Evolutionary conservation across 257 asterid species (phyloP), one percentile per base, ranked within the genome.

Genomic region (Plantago ovata): DNA sequence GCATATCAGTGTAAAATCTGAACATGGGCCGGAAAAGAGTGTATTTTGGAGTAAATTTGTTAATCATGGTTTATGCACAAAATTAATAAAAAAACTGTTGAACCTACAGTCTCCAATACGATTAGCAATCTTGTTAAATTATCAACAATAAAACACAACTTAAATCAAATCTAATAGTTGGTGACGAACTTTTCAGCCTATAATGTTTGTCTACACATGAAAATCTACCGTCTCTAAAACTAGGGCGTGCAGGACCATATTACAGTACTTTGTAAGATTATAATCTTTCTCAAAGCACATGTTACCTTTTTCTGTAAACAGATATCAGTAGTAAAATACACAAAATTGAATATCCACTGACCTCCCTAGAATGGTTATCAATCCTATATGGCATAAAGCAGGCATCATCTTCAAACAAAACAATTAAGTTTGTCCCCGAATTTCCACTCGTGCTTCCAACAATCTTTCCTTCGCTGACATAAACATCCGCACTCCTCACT

Each of bases 361-460:
- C 98, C 98, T 92, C 98, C 80, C 83, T 89, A 10, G 98, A 83
- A 60, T 88, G 82, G 75, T 92, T 92, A 77, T 92, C 96, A 58
- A 92, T 86, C 76, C 98, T 80, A 79, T 92, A 88, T 38, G 98
- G 98, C 96, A 92, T 88, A 76, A 92, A 92, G 45, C 96, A 96
- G 46, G 96, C 81, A 75, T 85, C 89, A 70, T 92, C 98, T 52
- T 80, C 85, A n/a, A 94, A 81, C 75, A 92, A 67, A 68, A 92
- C 86, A 74, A 92, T 82, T 77, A 92, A 78, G 78, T 79, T 82
- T 68, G 96, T 92, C 65, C 94, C 95, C 5, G 95, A 92, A 70
- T 92, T 86, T 60, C 95, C 96, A 67, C 73, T 77, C 52, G 94
- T 75, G 80, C 92, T 88, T 58, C 93, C 94, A 54, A 85, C 86